Evolutionary conservation across 169 alveolate species (phyloP), one percentile per base, ranked within the genome.

Genomic region (Babesia caballi): DNA sequence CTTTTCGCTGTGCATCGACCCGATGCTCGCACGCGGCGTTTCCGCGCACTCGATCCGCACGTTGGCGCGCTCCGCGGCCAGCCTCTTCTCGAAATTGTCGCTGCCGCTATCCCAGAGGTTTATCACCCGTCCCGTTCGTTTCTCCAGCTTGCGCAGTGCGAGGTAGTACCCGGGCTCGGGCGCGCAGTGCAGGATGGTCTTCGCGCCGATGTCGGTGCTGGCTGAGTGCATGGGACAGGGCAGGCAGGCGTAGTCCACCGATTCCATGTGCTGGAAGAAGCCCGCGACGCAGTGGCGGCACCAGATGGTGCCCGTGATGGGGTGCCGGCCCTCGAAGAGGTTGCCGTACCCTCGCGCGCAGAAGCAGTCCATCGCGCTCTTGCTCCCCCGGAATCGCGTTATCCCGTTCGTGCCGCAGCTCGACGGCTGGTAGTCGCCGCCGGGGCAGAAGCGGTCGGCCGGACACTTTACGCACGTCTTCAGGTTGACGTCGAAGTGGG

Each of bases 161-260:
- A 68, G 73, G 66, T 63, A 85, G 47, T 56, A 77, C 14, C 93
- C 93, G 14, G 81, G 68, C 28, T 82, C 71, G 17, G 93, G 90
- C 25, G 82, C 23, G 38, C 93, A 88, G 27, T 78, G 65, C 28
- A 76, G 59, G n/a, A 88, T 47, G 25, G 84, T 66, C 11, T 78
- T 81, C 3, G 93, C 80, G 36, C 76, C 84, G 14, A 38, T 30
- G 25, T 57, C 36, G 30, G 40, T 40, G 2, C 91, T 88, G 38
- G 82, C 66, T 15, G 93, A 80, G 40, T 74, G 25, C 32, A 58
- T 63, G 8, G 93, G 93, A 33, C 93, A 88, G 41, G 93, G 91
- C 41, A 88, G 50, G 28, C 93, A 88, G 41, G 76, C 73, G 33
- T 72, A 67, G 56, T 73, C 85, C 21, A 52, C 76, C n/a, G 57